phyloP scores from a whole-genome alignment of 768 basidiomycete genomes.

The Amanita thiersii region DNA sequence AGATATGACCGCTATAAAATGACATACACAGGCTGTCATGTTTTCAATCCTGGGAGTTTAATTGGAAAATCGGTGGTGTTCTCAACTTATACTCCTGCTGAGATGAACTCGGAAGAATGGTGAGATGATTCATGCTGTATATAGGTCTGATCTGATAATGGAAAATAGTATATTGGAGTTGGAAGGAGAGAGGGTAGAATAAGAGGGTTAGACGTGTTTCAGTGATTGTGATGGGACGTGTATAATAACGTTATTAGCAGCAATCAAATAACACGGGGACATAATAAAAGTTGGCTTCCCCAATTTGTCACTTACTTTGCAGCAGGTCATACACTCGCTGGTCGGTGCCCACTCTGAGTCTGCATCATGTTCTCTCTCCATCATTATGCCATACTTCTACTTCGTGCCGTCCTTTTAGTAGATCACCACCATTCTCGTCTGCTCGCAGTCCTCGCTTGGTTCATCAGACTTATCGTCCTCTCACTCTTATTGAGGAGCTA shows the following conservation, averaged over 20 bases:
- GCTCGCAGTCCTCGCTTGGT: conserved; percentile 37
- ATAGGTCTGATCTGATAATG: conserved; percentile 4
- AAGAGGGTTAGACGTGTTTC: no score
- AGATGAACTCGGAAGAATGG: conserved; percentile 82
- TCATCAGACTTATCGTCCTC: conserved; percentile 42
- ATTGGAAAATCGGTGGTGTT: conserved; percentile 77
- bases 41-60: conserved; percentile 96
- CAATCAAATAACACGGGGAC: no score
- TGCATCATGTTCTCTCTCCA: no score
- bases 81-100: conserved; percentile 85
- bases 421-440: conserved; percentile 25
- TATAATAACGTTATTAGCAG: no score
- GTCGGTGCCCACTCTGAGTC: no score
- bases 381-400: conserved; percentile 5
- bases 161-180: conserved; percentile 27
- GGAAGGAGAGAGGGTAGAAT: conserved; percentile 19
- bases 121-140: conserved; percentile 18
- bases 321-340: no score
- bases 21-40: conserved; percentile 97
- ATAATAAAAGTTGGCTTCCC: no score
- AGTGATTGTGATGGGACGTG: no score
- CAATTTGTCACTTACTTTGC: no score
- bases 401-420: conserved; percentile 22
- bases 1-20: conserved; percentile 94
- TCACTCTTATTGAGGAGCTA: conserved; percentile 58